Evolutionary conservation across 495 filamentous ascomycete genomes (phyloP).

Genomic region (Penicillium psychrofluorescens): DNA sequence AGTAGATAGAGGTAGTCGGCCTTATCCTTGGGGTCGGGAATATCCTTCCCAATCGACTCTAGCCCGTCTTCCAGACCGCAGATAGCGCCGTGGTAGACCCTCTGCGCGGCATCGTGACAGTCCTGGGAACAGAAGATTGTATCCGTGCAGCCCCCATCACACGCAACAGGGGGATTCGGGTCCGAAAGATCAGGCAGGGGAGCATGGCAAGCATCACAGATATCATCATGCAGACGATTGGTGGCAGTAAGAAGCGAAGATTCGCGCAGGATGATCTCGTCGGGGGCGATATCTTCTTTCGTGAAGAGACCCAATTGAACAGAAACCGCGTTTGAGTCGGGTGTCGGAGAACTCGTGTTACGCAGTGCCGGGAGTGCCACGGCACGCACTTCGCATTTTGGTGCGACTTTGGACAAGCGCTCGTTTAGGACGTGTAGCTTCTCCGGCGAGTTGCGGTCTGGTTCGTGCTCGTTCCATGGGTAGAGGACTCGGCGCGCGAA

Average conservation of each 20-base stretch:
- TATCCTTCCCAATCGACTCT: slow-evolving; percentile 73
- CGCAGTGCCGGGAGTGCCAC: slow-evolving; percentile 64
- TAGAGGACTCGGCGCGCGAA: slow-evolving; percentile 81
- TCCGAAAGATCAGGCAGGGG: slow-evolving; percentile 58
- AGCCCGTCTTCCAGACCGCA: slow-evolving; percentile 71
- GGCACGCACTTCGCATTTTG: slow-evolving; percentile 61
- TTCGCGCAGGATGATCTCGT: slow-evolving; percentile 73
- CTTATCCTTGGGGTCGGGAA: slow-evolving; percentile 57
- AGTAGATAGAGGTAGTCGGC: slow-evolving; percentile 74
- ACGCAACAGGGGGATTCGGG: slow-evolving; percentile 44
- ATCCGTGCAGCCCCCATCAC: slow-evolving; percentile 64
- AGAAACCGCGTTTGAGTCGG: slow-evolving; percentile 18
- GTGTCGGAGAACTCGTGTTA: slow-evolving; percentile 20
- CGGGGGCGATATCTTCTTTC: slow-evolving; percentile 67
- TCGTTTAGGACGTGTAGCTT: slow-evolving; percentile 61
- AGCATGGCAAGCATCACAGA: slow-evolving; percentile 77
- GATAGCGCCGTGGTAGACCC: slow-evolving; percentile 74
- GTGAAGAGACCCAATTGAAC: slow-evolving; percentile 87
- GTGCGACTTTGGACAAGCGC: slow-evolving; percentile 55
- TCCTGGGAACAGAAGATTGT: slow-evolving; percentile 76
- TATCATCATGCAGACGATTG: slow-evolving; percentile 67
- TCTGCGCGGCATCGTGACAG: slow-evolving; percentile 66
- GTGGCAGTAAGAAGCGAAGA: slow-evolving; percentile 76
- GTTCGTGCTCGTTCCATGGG: slow-evolving; percentile 88
- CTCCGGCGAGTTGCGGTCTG: slow-evolving; percentile 67